Evolutionary conservation across 2,329 filamentous ascomycete species (phyloP), one percentile per base, ranked within the genome.

Genomic region (Claviceps monticola): DNA sequence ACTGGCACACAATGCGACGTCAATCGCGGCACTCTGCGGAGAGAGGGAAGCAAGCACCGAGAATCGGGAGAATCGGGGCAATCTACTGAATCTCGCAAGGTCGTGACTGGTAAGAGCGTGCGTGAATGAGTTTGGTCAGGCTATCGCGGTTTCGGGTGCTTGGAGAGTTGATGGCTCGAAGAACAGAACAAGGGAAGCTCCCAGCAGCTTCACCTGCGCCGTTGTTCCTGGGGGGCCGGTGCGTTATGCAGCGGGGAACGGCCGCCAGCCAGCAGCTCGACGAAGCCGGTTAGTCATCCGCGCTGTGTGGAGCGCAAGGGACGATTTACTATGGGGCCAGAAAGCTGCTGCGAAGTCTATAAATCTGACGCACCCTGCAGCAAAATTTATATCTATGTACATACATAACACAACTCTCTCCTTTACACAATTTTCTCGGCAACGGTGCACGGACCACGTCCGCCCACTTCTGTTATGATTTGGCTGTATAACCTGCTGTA

Each of bases 171-270:
- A 45, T 29, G 41, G 16, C 47, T 48, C 16, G 26, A 43, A 43
- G 36, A 46, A 34, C 41, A 34, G 29, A 34, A 34, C 29, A 34
- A 11, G 29, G 29, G 9, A 34, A 34, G 29, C 29, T 11, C 29
- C 26, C 26, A 26, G 23, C 36, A 37, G 36, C 5, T 50, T 46
- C 34, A 34, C 34, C 6, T n/a, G 21, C 21, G 51, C 51, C 48
- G 43, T 50, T 44, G 51, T 53, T 50, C 48, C 51, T 53, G 36
- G 39, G 48, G 43, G 48, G 2, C 19, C 19, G 19, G 19, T 2
- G 19, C 14, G 42, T 19, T n/a, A 37, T 50, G 48, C 50, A 38
- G 44, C 43, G 46, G 41, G 29, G 19, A 14, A n/a, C 42, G 51
- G 42, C 36, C 43, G 42, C 26, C 26, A 26, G 23, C 9, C 29